Percentiles rank a stretch among this genome's conserved stretches.
Conservation (phyloP, 2,329 filamentous ascomycete genomes). For the Capronia americana region DNA sequence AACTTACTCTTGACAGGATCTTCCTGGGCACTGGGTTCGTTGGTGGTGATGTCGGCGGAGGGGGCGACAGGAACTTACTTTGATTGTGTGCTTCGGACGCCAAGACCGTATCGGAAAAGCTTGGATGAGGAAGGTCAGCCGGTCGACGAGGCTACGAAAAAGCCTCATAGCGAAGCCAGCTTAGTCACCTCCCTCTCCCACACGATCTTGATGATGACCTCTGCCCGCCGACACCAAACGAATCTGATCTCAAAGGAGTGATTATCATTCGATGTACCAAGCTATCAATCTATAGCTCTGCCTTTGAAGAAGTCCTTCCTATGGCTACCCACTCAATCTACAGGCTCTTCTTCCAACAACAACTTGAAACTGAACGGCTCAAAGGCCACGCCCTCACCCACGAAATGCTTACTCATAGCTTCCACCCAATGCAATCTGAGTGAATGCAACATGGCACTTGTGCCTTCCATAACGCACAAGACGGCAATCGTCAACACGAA, state of each 20-base stretch:
- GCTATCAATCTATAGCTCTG: not conserved
- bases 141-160: not conserved
- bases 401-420: slow-evolving; percentile 96
- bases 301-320: not conserved
- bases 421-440: slow-evolving; percentile 95
- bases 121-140: not conserved
- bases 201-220: too few relatives aligned
- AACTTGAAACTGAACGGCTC: slow-evolving; percentile 86
- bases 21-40: slow-evolving; percentile 31
- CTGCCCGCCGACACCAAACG: not conserved
- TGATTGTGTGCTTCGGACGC: slow-evolving; percentile 15
- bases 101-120: slow-evolving; percentile 12
- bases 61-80: slow-evolving; percentile 16
- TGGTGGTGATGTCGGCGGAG: slow-evolving; percentile 17
- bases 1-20: slow-evolving; percentile 39
- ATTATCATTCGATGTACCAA: not conserved
- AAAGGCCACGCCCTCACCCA: slow-evolving; percentile 87
- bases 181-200: not conserved
- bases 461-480: slow-evolving; percentile 93
- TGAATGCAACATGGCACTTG: slow-evolving; percentile 92
- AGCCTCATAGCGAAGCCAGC: not conserved
- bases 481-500: slow-evolving; percentile 82
- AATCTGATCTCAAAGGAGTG: not conserved
- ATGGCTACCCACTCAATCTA: slow-evolving; percentile 47
- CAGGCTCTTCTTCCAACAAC: slow-evolving; percentile 78